phyloP scores from a whole-genome alignment of 768 basidiomycete species.

The Auriscalpium orientale region DNA sequence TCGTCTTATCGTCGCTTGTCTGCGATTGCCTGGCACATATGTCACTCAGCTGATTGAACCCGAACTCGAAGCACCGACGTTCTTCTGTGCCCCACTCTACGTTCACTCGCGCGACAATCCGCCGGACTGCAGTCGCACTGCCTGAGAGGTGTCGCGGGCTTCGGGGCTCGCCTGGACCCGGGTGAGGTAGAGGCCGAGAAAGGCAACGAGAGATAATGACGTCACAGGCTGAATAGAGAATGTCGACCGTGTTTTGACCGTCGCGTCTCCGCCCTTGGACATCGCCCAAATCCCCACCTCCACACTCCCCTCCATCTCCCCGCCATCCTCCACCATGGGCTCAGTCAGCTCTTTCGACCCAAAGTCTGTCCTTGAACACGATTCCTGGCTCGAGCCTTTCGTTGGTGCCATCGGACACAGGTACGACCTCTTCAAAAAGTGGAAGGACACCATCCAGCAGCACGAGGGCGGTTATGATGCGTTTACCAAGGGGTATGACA shows the following conservation, averaged over 20 bases:
- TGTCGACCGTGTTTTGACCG: background rate
- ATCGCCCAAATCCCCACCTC: background rate
- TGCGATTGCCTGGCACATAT: too few species aligned
- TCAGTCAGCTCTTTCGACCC: constrained; percentile 37
- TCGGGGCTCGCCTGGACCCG: too few species aligned
- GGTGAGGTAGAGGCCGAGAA: background rate
- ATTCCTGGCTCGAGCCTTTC: constrained; percentile 71
- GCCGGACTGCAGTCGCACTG: too few species aligned
- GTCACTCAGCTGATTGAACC: too few species aligned
- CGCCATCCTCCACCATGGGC: background rate
- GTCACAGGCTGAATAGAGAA: constrained; percentile 3
- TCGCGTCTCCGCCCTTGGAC: background rate
- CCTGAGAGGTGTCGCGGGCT: too few species aligned
- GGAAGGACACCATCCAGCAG: constrained; percentile 68
- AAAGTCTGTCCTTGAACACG: constrained; percentile 51
- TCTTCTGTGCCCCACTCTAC: too few species aligned
- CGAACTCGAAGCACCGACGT: too few species aligned
- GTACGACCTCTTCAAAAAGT: constrained; percentile 59
- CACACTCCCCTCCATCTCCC: constrained; percentile 3
- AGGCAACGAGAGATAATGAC: constrained; percentile 2
- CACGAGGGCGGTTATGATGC: constrained; percentile 78
- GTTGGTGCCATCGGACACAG: constrained; percentile 61
- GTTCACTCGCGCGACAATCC: too few species aligned
- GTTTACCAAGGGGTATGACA: constrained; percentile 77
- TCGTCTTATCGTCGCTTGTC: too few species aligned